phyloP scores from a whole-genome alignment of 129 eudicot genomes.

The Helianthus tuberosus region DNA sequence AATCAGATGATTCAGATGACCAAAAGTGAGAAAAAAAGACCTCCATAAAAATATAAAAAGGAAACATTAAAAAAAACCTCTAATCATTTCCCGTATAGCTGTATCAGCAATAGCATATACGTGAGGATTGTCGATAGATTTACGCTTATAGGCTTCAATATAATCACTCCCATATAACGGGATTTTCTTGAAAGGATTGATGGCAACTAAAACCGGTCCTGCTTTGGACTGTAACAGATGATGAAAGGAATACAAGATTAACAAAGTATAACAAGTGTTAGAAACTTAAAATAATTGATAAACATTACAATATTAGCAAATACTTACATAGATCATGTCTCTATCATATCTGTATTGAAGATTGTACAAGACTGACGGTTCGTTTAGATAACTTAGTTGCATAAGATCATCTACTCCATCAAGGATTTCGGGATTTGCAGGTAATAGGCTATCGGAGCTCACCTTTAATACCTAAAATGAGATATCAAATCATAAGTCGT shows the following conservation, averaged over 20 bases:
- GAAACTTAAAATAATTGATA: neutral
- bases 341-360: slow-evolving; percentile 81
- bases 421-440: slow-evolving; percentile 97
- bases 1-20: slow-evolving; percentile 10
- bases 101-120: slow-evolving; percentile 95
- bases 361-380: slow-evolving; percentile 90
- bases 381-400: slow-evolving; percentile 93
- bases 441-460: slow-evolving; percentile 54
- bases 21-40: slow-evolving; percentile 1
- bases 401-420: slow-evolving; percentile 98
- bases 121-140: slow-evolving; percentile 82
- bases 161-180: slow-evolving; percentile 78
- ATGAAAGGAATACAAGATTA: neutral
- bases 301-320: neutral
- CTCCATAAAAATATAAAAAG: slow-evolving; percentile 2
- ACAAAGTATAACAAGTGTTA: slow-evolving; percentile 13
- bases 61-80: slow-evolving; percentile 50
- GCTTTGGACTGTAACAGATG: slow-evolving; percentile 73
- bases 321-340: slow-evolving; percentile 87
- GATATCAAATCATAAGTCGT: slow-evolving; percentile 24
- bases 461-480: slow-evolving; percentile 72
- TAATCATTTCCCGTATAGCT: slow-evolving; percentile 88
- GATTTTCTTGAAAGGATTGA: slow-evolving; percentile 90
- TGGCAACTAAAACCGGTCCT: slow-evolving; percentile 93
- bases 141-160: slow-evolving; percentile 71